Base-by-base conservation (phyloP, 148 eudicot genomes). In the Nepenthes mirabilis region DNA sequence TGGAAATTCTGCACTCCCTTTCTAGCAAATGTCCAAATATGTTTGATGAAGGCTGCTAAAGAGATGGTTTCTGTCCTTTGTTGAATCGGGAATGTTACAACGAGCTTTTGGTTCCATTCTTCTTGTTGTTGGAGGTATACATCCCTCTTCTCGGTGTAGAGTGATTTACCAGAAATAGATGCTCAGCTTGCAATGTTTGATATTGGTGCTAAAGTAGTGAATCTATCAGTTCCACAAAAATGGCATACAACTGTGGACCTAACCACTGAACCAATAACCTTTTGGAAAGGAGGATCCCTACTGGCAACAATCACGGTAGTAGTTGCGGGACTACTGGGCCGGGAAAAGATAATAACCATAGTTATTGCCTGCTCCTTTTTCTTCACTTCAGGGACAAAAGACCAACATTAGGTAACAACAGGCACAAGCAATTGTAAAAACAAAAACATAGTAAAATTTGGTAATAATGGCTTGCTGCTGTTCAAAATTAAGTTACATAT, bases 211-310 rank as follows among this genome's bases (percentile, higher is more conserved):
- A 53, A 47, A 55, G 52, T 62, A 52, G 47, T 62, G 56, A 62
- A 50, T 52, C 49, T 52, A 14, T 33, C 13, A 14, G 58, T 57
- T 52, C 45, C 58, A 32, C 37, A 52, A 34, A 12, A 50, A 52
- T 62, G 65, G 49, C 66, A 53, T 53, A 63, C 58, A 53, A 63
- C 58, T 52, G 51, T 63, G 58, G 66, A 63, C 66, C 50, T 63
- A 63, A 63, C 23, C 58, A 37, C 58, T 56, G 37, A 51, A 51
- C 58, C 51, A 63, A 36, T 63, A 63, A 37, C 58, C 58, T 63
- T 63, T 63, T 37, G 66, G 66, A 63, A 63, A 52, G 51, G 66
- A 58, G 66, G 58, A 63, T 63, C 66, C 66, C 58, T 47, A 7
- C 37, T 63, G 58, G 66, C 58, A 53, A 53, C 66, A 53, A 53